Evolutionary conservation across 257 asterid species (phyloP).

Genomic region (Solanum chilense): DNA sequence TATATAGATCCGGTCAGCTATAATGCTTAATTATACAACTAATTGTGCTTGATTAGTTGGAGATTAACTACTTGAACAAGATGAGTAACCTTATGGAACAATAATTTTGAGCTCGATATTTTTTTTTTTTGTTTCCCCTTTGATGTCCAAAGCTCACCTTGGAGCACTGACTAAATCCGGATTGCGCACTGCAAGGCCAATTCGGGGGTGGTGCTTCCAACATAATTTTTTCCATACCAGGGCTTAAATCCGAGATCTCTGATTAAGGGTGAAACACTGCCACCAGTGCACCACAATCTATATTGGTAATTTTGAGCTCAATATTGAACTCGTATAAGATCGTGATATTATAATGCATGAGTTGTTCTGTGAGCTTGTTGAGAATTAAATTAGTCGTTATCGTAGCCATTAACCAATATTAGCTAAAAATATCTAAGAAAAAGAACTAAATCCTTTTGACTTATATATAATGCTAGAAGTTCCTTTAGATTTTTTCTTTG

Average conservation of each 20-base stretch:
- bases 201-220: not conserved
- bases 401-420: not conserved
- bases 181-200: not conserved
- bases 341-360: not conserved
- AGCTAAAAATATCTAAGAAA: not conserved
- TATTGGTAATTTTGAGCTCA: too few relatives aligned
- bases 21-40: not conserved
- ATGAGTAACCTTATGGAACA: not conserved
- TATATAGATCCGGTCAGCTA: not conserved
- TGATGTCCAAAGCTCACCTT: not conserved
- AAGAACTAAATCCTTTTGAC: not conserved
- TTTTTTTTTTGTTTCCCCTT: not conserved
- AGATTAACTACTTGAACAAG: not conserved
- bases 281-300: too few relatives aligned
- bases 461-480: not conserved
- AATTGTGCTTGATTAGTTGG: not conserved
- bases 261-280: too few relatives aligned
- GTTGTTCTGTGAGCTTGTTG: not conserved
- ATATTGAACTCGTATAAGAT: not conserved
- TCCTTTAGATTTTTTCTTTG: not conserved
- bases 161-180: rapidly evolving
- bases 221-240: too few relatives aligned
- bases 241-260: not conserved
- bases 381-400: not conserved
- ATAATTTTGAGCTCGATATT: not conserved